Percentiles rank a stretch among this genome's conserved stretches.
phyloP scores from a whole-genome alignment of 495 filamentous ascomycete genomes.

The Daldinia loculata region DNA sequence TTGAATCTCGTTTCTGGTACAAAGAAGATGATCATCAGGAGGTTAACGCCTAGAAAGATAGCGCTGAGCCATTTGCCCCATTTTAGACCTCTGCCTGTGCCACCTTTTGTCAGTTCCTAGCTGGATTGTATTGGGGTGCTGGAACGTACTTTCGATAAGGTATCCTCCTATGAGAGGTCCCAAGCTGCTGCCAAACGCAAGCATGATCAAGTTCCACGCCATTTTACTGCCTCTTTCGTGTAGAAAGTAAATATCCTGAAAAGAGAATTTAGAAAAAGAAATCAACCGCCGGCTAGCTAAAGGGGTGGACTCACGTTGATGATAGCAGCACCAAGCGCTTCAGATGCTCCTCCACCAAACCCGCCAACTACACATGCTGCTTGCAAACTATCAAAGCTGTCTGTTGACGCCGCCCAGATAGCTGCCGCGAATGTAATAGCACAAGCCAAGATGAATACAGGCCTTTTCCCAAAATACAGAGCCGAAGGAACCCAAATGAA shows the following conservation, averaged over 20 bases:
- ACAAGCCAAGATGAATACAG: constrained; percentile 13
- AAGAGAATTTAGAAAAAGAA: neutral
- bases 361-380: constrained; percentile 16
- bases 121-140: neutral
- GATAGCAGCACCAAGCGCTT: constrained; percentile 22
- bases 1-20: constrained; percentile 19
- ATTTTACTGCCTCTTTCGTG: constrained; percentile 23
- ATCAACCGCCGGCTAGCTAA: too few species aligned
- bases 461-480: constrained; percentile 18
- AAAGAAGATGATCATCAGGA: constrained; percentile 21
- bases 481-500: constrained; percentile 24
- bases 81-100: constrained; percentile 2
- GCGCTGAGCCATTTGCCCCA: constrained; percentile 27
- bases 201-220: constrained; percentile 20
- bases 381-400: constrained; percentile 2
- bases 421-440: constrained; percentile 9
- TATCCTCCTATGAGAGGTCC: constrained; percentile 16
- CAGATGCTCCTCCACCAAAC: constrained; percentile 19
- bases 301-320: constrained; percentile 7
- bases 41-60: constrained; percentile 17
- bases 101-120: neutral
- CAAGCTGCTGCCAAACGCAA: constrained; percentile 17
- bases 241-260: constrained; percentile 22
- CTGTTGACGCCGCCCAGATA: constrained; percentile 16
- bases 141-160: constrained; percentile 15